These are phyloP conservation scores for Puccinia novopanici DNA, from an alignment of 1,284 basidiomycete species.

Conservation along the genomic window DNA sequence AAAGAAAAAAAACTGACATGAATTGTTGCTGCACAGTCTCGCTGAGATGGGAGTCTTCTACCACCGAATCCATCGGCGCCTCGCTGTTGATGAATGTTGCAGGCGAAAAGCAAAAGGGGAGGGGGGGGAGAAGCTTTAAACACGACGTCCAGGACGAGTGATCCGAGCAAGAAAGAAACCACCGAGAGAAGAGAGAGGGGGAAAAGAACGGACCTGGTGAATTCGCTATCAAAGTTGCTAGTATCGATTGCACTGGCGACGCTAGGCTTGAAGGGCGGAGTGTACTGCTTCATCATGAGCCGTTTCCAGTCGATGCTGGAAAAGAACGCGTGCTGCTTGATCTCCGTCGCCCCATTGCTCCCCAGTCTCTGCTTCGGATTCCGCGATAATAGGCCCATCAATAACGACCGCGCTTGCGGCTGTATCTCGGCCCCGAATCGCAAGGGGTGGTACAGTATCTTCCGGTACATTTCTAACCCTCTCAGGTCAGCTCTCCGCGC, in stretches of 20 bases:
- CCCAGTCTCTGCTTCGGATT: conserved; percentile 84
- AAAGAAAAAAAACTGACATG: conserved; percentile 59
- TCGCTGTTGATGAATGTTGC: conserved; percentile 60
- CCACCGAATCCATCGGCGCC: conserved; percentile 78
- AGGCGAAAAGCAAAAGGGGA: not conserved
- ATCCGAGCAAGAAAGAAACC: not conserved
- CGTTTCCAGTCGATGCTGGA: conserved; percentile 85
- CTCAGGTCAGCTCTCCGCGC: not conserved
- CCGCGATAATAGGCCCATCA: conserved; percentile 82
- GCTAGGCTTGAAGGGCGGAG: conserved; percentile 95
- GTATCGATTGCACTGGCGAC: conserved; percentile 63
- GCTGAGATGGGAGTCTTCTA: conserved; percentile 77
- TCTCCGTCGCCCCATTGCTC: conserved; percentile 89
- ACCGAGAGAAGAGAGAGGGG: not conserved
- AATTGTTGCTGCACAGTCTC: conserved; percentile 82
- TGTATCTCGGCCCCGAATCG: conserved; percentile 89
- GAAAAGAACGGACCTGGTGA: conserved; percentile 34
- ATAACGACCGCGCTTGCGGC: conserved; percentile 81
- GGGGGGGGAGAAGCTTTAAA: not conserved
- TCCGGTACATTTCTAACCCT: conserved; percentile 70
- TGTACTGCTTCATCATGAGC: conserved; percentile 91
- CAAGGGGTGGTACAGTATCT: conserved; percentile 90
- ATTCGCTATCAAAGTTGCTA: conserved; percentile 52
- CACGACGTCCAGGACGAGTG: not conserved
- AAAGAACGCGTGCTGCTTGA: conserved; percentile 96